Base-by-base conservation (phyloP, 2,329 filamentous ascomycete species). In the Stylonectria norvegica region DNA sequence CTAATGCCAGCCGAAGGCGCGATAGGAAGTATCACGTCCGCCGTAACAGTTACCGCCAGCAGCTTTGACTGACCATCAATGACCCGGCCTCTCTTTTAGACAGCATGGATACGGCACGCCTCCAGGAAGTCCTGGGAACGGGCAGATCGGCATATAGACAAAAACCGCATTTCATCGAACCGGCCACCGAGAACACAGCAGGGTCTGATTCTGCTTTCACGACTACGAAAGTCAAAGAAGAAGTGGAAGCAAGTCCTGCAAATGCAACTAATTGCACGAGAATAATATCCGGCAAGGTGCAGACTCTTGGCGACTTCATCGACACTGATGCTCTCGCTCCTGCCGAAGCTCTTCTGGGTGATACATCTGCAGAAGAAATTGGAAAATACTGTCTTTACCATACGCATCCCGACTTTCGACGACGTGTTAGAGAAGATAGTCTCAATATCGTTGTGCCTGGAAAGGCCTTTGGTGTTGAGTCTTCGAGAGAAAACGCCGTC, bases 381-480 rank as follows among this genome's bases (percentile, higher is more conserved):
- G 27, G 27, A 8, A 14, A 9, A 10, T 6, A 15, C 27, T 30
- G 27, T 15, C 27, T 30, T 15, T 6, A 30, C 6, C 15, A 10
- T 15, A 30, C 27, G 8, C 8, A 30, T 14, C 27, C 27, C 6
- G 27, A 15, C 6, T 30, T 30, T 30, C 8, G 27, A 30, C 8
- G 15, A 30, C 27, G 27, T 14, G 8, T 15, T 15, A 30, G 14
- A 14, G 14, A 15, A 17, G 67, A n/a, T n/a, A n/a, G 65, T 0
- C 56, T 56, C 31, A 58, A 63, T 14, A 50, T 73, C n/a, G 57
- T 72, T 8, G 68, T 74, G 0, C 71, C 68, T 1, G 68, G 68
- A 0, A 63, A 67, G 33, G 66, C 60, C 0, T 74, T 75, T 46
- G 70, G 70, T 2, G 65, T 63, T 36, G 71, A 70, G 5, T 71